Evolutionary conservation across 176 grass and related monocot species (phyloP).

Genomic region (Otatea glauca): DNA sequence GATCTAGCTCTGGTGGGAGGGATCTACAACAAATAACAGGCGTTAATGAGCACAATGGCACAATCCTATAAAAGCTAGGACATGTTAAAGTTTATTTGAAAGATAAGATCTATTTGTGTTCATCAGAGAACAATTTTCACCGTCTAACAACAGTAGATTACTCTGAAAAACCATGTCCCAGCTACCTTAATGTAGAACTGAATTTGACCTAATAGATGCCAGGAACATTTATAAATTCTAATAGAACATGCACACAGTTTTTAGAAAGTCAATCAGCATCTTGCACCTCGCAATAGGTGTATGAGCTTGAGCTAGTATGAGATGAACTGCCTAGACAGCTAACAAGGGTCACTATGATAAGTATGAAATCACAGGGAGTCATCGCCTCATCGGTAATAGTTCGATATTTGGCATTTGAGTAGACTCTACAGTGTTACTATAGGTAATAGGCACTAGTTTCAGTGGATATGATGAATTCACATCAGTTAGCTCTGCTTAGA

Average conservation of each 20-base stretch:
- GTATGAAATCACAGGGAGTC: background rate
- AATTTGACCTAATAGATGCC: background rate
- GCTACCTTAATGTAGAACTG: background rate
- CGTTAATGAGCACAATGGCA: background rate
- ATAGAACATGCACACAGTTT: background rate
- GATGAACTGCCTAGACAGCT: background rate
- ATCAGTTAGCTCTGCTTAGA: background rate
- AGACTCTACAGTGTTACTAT: constrained; percentile 11
- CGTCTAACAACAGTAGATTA: background rate
- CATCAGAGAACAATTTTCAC: background rate
- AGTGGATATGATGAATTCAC: background rate
- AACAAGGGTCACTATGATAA: background rate
- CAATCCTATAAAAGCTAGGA: background rate
- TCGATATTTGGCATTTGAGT: background rate
- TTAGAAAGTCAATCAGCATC: background rate
- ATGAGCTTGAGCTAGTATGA: background rate
- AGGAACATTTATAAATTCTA: background rate
- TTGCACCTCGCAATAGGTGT: background rate
- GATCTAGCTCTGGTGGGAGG: constrained; percentile 66
- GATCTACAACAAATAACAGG: constrained; percentile 41
- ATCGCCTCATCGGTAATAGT: background rate
- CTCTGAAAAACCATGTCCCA: background rate
- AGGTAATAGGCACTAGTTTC: background rate
- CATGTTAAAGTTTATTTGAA: background rate
- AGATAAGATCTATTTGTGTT: constrained; percentile 3